phyloP scores from a whole-genome alignment of 768 basidiomycete genomes.

The Dacryopinax spathularia region DNA sequence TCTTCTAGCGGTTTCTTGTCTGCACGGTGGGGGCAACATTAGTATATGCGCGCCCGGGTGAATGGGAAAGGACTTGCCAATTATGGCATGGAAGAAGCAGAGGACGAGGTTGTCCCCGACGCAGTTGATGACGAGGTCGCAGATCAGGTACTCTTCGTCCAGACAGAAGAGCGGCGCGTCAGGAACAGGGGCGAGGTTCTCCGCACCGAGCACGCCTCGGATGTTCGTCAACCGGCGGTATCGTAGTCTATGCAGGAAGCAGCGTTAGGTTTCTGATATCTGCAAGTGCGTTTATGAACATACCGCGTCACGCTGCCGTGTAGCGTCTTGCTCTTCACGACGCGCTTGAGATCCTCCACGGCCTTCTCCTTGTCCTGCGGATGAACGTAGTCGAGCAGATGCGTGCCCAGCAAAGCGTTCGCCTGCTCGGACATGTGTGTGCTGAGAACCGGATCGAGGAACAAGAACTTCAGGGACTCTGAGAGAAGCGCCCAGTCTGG shows the following conservation, averaged over 20 bases:
- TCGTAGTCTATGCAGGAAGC: slow-evolving; percentile 42
- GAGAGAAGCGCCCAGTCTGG: slow-evolving; percentile 72
- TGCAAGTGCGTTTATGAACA: slow-evolving; percentile 13
- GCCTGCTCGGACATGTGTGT: slow-evolving; percentile 60
- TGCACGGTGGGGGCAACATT: background rate
- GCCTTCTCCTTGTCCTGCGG: slow-evolving; percentile 72
- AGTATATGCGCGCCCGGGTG: background rate
- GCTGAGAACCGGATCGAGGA: slow-evolving; percentile 67
- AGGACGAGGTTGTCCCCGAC: slow-evolving; percentile 75
- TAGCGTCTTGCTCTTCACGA: slow-evolving; percentile 57
- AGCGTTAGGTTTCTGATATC: background rate
- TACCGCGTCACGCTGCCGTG: slow-evolving; percentile 75
- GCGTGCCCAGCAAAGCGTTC: slow-evolving; percentile 49
- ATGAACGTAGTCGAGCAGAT: slow-evolving; percentile 64
- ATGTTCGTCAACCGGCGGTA: slow-evolving; percentile 63
- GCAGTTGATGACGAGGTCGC: slow-evolving; percentile 82
- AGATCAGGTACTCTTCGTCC: slow-evolving; percentile 67
- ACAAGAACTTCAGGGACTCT: slow-evolving; percentile 62
- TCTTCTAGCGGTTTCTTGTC: slow-evolving; percentile 36
- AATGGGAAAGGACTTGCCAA: slow-evolving; percentile 36
- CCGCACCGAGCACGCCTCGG: slow-evolving; percentile 55
- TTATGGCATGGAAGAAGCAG: slow-evolving; percentile 75
- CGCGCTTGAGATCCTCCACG: slow-evolving; percentile 54
- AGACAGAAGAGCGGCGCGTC: slow-evolving; percentile 55
- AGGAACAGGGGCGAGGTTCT: slow-evolving; percentile 36